Evolutionary conservation across 371 early-diverging fungal species (phyloP), one percentile per base, ranked within the genome.

Genomic region (Blyttiomyces sp.): DNA sequence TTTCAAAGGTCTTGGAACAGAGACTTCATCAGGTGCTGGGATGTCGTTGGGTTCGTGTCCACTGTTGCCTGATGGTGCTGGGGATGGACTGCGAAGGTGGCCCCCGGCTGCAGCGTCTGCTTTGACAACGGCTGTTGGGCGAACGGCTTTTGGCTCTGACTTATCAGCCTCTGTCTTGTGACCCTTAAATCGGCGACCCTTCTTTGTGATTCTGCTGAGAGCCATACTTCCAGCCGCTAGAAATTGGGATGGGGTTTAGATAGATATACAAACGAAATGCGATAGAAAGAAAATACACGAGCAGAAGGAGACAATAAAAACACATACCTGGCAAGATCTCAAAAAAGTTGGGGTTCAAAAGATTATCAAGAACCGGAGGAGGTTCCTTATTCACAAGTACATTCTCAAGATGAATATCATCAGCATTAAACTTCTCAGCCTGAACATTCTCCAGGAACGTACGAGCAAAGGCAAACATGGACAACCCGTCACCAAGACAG

Each of bases 401-500:
- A 6, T 45, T 49, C 23, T 62, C 58, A 42, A 77, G 54, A 27
- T 73, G 21, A 33, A 71, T 46, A 31, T 63, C 54, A 16, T 45
- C 45, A 1, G 63, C 34, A 31, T 67, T 70, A 6, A 74, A 59
- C 34, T 61, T 45, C 5, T 23, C 56, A 3, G 68, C 69, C 33
- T 48, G 52, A 7, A 52, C 59, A 17, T 48, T 17, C 45, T 57
- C 52, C 43, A 69, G 44, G 33, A 69, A 73, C 21, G 65, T 54
- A 11, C 66, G 50, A 11, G 67, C 67, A 54, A 52, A 76, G n/a
- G 73, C 69, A 45, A 66, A 64, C 58, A 68, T 68, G 23, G 77
- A 71, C 17, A 76, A 59, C 6, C 77, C 78, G 44, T 77, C 78
- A 24, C 75, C 75, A 21, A 77, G 58, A 31, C 70, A 73, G 64